These are phyloP conservation scores for Marsdenia floribunda DNA, from an alignment of 257 asterid genomes.

Conservation along the genomic window DNA sequence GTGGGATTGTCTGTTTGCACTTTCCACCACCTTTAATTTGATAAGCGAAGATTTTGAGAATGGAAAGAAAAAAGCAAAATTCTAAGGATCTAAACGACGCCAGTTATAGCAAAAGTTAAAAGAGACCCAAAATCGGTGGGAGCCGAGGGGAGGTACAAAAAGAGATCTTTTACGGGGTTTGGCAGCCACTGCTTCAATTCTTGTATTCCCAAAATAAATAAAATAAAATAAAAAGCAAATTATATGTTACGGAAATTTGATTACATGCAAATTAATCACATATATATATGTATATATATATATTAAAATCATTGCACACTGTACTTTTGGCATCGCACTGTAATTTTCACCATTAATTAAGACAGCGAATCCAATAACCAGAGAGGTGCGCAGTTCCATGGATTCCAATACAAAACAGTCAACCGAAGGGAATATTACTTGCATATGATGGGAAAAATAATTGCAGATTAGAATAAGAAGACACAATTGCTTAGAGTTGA, in stretches of 20 bases:
- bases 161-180: neutral
- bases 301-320: too few relatives aligned
- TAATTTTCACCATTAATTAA: neutral
- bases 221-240: too few relatives aligned
- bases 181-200: neutral
- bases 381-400: too few relatives aligned
- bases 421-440: too few relatives aligned
- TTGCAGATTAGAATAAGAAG: neutral
- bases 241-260: too few relatives aligned
- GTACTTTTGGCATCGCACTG: too few relatives aligned
- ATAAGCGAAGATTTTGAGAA: neutral
- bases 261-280: too few relatives aligned
- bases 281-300: too few relatives aligned
- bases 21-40: too few relatives aligned
- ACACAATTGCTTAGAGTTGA: constrained; percentile 4
- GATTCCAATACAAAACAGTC: too few relatives aligned
- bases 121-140: neutral
- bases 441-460: neutral
- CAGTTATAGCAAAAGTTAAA: neutral
- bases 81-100: neutral
- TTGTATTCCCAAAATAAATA: too few relatives aligned
- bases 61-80: neutral
- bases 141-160: neutral
- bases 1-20: too few relatives aligned
- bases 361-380: neutral